phyloP scores from a whole-genome alignment of 495 filamentous ascomycete species.

The Daldinia caldariorum region DNA sequence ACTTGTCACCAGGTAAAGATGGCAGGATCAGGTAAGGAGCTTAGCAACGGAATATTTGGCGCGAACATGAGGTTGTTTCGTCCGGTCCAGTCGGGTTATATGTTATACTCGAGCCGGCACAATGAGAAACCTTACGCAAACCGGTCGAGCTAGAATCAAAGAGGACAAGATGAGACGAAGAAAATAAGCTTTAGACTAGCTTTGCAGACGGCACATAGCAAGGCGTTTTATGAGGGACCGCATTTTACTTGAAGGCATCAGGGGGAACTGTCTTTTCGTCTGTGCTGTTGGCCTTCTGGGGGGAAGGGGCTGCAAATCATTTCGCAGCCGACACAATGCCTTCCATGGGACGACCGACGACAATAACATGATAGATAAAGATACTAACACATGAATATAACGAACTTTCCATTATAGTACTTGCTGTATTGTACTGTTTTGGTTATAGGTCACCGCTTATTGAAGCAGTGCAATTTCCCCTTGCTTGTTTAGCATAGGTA shows the following conservation, averaged over 20 bases:
- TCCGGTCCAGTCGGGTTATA: neutral
- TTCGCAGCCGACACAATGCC: neutral
- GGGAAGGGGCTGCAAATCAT: conserved; percentile 6
- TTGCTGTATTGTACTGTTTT: neutral
- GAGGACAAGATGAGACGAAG: neutral
- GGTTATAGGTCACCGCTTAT: conserved; percentile 14
- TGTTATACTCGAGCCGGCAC: neutral
- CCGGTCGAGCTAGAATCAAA: neutral
- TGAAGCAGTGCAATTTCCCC: conserved; percentile 12
- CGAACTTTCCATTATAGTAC: conserved; percentile 3
- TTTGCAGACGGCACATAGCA: conserved; percentile 29
- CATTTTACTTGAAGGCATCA: conserved; percentile 23
- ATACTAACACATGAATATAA: conserved; percentile 22
- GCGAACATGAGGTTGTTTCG: neutral
- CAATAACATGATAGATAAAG: conserved; percentile 22
- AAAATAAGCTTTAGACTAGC: conserved; percentile 6
- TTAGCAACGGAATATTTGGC: neutral
- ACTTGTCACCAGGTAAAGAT: conserved; percentile 39
- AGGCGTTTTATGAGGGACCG: conserved; percentile 29
- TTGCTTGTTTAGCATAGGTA: neutral
- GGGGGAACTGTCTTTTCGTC: conserved; percentile 2
- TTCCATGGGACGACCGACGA: conserved; percentile 10
- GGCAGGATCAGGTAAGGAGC: neutral
- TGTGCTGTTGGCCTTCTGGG: conserved; percentile 12
- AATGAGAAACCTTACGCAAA: neutral